A percentile compares a stretch with the other conserved stretches of the same genome.
Evolutionary conservation across 2,329 filamentous ascomycete genomes (phyloP).

Genomic region (Volutella citrinella): DNA sequence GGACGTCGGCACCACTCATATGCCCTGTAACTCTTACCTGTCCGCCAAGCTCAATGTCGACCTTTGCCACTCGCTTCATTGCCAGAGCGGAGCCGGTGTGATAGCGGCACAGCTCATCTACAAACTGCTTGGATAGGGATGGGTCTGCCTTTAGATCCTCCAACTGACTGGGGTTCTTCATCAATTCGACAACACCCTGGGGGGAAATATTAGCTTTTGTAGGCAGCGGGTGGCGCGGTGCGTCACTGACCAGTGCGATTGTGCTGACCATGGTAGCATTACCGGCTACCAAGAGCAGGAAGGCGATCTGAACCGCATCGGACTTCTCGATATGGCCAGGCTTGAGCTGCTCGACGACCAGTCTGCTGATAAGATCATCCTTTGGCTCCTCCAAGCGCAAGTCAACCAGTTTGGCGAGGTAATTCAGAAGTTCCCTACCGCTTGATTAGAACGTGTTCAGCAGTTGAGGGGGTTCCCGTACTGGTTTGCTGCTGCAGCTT

Average conservation of each 20-base stretch:
- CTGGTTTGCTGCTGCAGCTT: slow-evolving; percentile 43
- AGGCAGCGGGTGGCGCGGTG: not conserved
- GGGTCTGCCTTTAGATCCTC: slow-evolving; percentile 38
- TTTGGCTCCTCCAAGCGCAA: slow-evolving; percentile 35
- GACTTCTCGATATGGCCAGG: slow-evolving; percentile 36
- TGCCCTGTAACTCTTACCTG: slow-evolving; percentile 24
- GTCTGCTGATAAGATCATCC: slow-evolving; percentile 45
- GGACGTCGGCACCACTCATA: not conserved
- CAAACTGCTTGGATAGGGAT: slow-evolving; percentile 35
- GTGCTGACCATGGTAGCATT: slow-evolving; percentile 53
- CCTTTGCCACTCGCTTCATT: slow-evolving; percentile 46
- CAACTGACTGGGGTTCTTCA: slow-evolving; percentile 41
- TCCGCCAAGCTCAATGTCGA: slow-evolving; percentile 41
- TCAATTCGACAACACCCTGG: slow-evolving; percentile 42
- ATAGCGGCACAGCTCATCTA: slow-evolving; percentile 47
- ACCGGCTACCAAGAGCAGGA: slow-evolving; percentile 47
- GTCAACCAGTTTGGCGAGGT: slow-evolving; percentile 42
- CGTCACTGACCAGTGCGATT: slow-evolving; percentile 39
- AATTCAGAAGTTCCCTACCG: slow-evolving; percentile 39
- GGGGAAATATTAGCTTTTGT: not conserved
- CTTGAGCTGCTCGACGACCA: slow-evolving; percentile 39
- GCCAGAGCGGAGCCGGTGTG: slow-evolving; percentile 46
- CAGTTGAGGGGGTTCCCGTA: no score
- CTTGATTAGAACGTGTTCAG: no score
- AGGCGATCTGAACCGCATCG: slow-evolving; percentile 45